Conservation (phyloP, 2,329 filamentous ascomycete genomes). For the Exophiala sp. region DNA sequence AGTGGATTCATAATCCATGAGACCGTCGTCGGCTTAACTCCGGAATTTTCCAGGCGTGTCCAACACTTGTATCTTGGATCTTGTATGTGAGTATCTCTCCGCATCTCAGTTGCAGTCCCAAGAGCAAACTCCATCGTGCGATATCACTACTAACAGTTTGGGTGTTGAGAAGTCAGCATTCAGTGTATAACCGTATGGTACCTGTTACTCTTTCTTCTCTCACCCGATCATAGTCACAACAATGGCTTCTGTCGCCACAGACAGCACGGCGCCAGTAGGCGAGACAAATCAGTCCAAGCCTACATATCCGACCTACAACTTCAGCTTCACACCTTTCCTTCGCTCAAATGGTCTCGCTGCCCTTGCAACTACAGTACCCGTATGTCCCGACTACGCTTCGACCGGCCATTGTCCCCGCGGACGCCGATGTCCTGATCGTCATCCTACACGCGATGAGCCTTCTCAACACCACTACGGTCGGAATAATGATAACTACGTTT, state of each 20-base stretch:
- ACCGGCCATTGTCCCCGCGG: conserved; percentile 77
- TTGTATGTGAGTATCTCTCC: too few relatives aligned
- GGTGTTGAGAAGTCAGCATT: too few relatives aligned
- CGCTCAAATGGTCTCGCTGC: conserved; percentile 77
- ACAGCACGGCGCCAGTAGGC: conserved; percentile 7
- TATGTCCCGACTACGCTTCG: conserved; percentile 79
- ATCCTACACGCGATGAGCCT: conserved; percentile 49
- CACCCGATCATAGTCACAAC: background rate
- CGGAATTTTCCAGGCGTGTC: background rate
- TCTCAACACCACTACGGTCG: conserved; percentile 33
- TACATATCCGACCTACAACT: conserved; percentile 53
- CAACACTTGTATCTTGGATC: too few relatives aligned
- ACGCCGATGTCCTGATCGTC: conserved; percentile 76
- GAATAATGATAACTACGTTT: conserved; percentile 60
- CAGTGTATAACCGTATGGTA: too few relatives aligned
- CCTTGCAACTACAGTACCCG: conserved; percentile 68
- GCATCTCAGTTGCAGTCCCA: too few relatives aligned
- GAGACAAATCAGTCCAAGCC: conserved; percentile 27
- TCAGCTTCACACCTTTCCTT: conserved; percentile 82
- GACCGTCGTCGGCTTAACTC: background rate
- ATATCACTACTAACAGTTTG: too few relatives aligned
- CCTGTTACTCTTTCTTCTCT: background rate
- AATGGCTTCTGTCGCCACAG: conserved; percentile 19
- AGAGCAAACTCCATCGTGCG: too few relatives aligned
- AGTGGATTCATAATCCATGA: too few relatives aligned